Evolutionary conservation across 345 rosid species (phyloP).

Genomic region (Eucalyptus coolabah): DNA sequence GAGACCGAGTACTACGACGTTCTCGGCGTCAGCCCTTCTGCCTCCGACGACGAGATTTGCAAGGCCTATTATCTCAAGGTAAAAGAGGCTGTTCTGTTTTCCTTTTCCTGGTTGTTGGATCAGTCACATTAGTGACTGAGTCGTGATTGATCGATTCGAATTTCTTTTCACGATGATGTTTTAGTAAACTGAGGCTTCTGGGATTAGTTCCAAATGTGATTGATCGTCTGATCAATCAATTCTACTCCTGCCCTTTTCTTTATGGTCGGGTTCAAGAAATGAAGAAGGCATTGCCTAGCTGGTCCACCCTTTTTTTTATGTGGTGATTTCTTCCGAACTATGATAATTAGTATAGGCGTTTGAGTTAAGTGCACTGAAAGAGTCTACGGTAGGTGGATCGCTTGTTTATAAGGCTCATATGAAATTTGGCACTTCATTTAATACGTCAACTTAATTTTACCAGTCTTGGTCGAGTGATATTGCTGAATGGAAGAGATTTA

Average conservation of each 20-base stretch:
- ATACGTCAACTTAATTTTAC: neutral
- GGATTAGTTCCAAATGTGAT: neutral
- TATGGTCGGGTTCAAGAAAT: neutral
- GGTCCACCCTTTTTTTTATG: neutral
- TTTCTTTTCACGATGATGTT: neutral
- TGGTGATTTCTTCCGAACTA: neutral
- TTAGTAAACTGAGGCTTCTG: neutral
- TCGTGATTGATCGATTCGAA: neutral
- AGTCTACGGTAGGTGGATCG: neutral
- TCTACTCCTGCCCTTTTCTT: neutral
- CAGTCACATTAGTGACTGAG: neutral
- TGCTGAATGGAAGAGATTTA: neutral
- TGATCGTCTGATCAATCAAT: neutral
- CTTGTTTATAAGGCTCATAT: neutral
- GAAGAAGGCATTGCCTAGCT: neutral
- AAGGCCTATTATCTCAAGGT: constrained; percentile 70
- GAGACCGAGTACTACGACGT: constrained; percentile 64
- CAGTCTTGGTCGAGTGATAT: neutral
- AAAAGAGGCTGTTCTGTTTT: neutral
- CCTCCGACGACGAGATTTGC: constrained; percentile 56
- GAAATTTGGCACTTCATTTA: neutral
- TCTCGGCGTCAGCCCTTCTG: constrained; percentile 43
- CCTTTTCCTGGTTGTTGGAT: neutral
- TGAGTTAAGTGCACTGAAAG: neutral
- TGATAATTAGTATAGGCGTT: neutral